Evolutionary conservation across 2,329 filamentous ascomycete species (phyloP).

Genomic region (Aquanectria penicillioides): DNA sequence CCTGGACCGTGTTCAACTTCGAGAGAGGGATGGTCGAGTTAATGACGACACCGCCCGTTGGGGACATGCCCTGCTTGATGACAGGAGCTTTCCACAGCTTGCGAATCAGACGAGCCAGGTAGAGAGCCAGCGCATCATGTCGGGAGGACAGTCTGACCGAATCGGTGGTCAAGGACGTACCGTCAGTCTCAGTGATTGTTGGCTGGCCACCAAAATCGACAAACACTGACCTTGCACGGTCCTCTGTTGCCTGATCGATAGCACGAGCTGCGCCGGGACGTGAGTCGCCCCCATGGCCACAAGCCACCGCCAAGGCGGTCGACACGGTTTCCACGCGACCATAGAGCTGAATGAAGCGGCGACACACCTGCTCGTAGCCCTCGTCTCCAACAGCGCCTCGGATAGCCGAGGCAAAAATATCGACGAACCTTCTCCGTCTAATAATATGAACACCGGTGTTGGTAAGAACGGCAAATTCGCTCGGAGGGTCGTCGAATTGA

Average conservation of each 20-base stretch:
- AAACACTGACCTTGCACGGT: constrained; percentile 86
- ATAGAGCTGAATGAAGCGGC: constrained; percentile 85
- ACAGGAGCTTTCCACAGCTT: constrained; percentile 88
- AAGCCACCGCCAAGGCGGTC: constrained; percentile 92
- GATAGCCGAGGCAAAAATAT: constrained; percentile 88
- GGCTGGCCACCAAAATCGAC: constrained; percentile 93
- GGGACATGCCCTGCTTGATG: constrained; percentile 61
- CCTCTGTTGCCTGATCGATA: constrained; percentile 85
- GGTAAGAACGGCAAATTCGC: constrained; percentile 90
- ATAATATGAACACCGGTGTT: constrained; percentile 91
- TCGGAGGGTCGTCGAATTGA: constrained; percentile 86
- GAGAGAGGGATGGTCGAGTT: constrained; percentile 70
- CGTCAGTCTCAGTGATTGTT: constrained; percentile 80
- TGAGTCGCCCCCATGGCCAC: constrained; percentile 86
- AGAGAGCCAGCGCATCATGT: constrained; percentile 87
- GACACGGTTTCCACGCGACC: constrained; percentile 90
- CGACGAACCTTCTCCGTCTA: constrained; percentile 84
- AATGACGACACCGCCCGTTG: constrained; percentile 71
- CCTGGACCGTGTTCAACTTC: constrained; percentile 82
- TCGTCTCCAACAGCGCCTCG: constrained; percentile 79
- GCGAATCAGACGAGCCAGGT: constrained; percentile 87
- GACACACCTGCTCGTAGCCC: constrained; percentile 82
- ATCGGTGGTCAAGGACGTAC: constrained; percentile 78
- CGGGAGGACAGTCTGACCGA: constrained; percentile 88
- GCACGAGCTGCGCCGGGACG: constrained; percentile 77